These are phyloP conservation scores for Jaenimonas drosophilae DNA, from an alignment of 208 protist genomes.

Conservation along the genomic window DNA sequence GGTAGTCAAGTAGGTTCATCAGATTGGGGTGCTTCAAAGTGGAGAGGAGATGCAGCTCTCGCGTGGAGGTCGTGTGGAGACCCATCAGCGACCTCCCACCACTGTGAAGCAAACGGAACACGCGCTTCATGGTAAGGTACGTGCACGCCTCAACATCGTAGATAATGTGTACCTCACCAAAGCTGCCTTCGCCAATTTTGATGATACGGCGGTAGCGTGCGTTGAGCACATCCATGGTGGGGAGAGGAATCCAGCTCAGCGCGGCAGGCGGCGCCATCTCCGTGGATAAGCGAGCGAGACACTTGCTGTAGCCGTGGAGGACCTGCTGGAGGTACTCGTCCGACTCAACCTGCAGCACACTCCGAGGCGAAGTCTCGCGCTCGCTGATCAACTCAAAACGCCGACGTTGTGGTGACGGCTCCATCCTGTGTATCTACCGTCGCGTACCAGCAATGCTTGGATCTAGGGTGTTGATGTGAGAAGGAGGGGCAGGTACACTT, in stretches of 20 bases:
- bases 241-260: not conserved
- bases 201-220: conserved; percentile 47
- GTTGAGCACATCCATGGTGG: conserved; percentile 16
- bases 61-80: conserved; percentile 63
- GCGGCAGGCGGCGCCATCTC: no score
- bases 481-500: no score
- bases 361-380: no score
- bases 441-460: no score
- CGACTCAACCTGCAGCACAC: no score
- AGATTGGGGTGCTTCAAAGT: conserved; percentile 70
- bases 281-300: no score
- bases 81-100: conserved; percentile 26
- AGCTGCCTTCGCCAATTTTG: conserved; percentile 82
- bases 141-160: conserved; percentile 53
- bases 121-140: conserved; percentile 82
- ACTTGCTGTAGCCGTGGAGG: no score
- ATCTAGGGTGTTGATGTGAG: no score
- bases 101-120: conserved; percentile 49
- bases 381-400: no score
- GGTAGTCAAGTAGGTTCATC: conserved; percentile 48
- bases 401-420: no score
- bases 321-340: no score
- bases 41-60: conserved; percentile 62
- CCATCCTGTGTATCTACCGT: no score
- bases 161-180: conserved; percentile 80